Percentiles rank a stretch among this genome's conserved stretches.
phyloP scores from a whole-genome alignment of 352 stramenopile genomes.

The Saprolegnia parasitica region DNA sequence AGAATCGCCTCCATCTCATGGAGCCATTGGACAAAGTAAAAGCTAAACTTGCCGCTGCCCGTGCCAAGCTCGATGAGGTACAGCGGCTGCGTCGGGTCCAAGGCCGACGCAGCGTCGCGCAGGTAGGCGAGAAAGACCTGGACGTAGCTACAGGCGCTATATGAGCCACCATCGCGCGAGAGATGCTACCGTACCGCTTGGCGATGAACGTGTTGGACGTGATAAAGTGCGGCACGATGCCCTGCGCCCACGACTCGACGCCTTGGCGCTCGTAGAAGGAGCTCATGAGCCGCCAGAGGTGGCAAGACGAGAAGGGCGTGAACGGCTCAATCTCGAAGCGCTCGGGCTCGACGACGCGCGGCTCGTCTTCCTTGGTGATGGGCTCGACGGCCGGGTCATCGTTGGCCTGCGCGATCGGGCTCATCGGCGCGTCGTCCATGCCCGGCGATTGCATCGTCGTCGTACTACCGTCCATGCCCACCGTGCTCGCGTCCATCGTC shows the following conservation, averaged over 20 bases:
- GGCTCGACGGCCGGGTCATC: neutral
- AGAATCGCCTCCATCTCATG: conserved; percentile 53
- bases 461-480: neutral
- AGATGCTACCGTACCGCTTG: conserved; percentile 69
- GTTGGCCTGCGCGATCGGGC: neutral
- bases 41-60: conserved; percentile 92
- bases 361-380: conserved; percentile 46
- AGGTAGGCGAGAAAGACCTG: conserved; percentile 58
- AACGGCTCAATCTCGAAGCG: conserved; percentile 86
- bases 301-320: conserved; percentile 80
- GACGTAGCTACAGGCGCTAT: conserved; percentile 21
- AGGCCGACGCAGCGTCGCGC: conserved; percentile 45
- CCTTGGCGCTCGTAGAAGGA: conserved; percentile 88
- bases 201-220: conserved; percentile 95
- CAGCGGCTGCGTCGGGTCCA: conserved; percentile 79
- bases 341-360: conserved; percentile 34
- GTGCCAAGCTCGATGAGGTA: conserved; percentile 93
- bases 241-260: conserved; percentile 85
- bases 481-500: neutral
- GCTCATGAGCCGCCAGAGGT: conserved; percentile 95
- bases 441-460: too few relatives aligned
- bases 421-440: neutral
- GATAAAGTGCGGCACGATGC: conserved; percentile 95
- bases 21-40: conserved; percentile 91
- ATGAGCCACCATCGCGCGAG: neutral